Evolutionary conservation across 805 yeast species (phyloP).

Genomic region (Spathaspora arborariae): DNA sequence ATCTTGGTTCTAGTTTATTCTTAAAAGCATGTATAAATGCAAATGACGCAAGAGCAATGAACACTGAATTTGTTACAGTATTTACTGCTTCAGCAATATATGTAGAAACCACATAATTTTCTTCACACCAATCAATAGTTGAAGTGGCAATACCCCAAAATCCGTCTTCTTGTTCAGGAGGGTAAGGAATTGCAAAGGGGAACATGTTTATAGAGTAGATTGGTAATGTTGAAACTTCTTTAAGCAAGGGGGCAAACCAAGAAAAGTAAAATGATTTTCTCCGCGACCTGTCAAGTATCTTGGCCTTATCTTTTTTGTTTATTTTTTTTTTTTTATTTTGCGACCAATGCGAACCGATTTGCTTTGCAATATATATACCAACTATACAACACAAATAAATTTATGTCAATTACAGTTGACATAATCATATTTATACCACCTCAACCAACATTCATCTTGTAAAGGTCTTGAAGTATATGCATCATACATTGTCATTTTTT

Average conservation of each 20-base stretch:
- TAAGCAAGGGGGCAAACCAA: neutral
- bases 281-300: neutral
- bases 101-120: constrained; percentile 81
- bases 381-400: neutral
- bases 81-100: constrained; percentile 91
- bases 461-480: constrained; percentile 51
- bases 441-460: constrained; percentile 51
- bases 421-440: constrained; percentile 20
- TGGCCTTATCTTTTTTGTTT: too few species aligned
- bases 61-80: constrained; percentile 70
- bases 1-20: constrained; percentile 66
- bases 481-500: constrained; percentile 55
- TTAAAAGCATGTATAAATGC: constrained; percentile 58
- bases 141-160: constrained; percentile 85
- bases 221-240: neutral
- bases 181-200: constrained; percentile 53
- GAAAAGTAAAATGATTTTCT: neutral
- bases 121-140: constrained; percentile 99
- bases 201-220: constrained; percentile 22
- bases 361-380: too few species aligned
- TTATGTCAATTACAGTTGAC: neutral
- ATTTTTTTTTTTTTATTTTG: neutral
- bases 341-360: neutral
- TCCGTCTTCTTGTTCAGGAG: constrained; percentile 52
- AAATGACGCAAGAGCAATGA: constrained; percentile 52